phyloP scores from a whole-genome alignment of 164 flowering plant genomes.

The Vitis vinifera region ASM3070453v1 NC_081811.1:31130501-31131000 shows the following conservation, averaged over 20 bases:
- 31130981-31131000: slow-evolving; percentile 64
- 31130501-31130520: slow-evolving; percentile 63
- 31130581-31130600: slow-evolving; percentile 53
- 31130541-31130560: slow-evolving; percentile 55
- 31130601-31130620: slow-evolving; percentile 41
- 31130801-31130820: neutral
- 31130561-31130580: slow-evolving; percentile 43
- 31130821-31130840: neutral
- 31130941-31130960: slow-evolving; percentile 80
- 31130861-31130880: slow-evolving; percentile 39
- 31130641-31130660: slow-evolving; percentile 82
- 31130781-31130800: neutral
- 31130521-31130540: slow-evolving; percentile 59
- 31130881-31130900: slow-evolving; percentile 70
- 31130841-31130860: neutral
- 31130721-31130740: slow-evolving; percentile 50
- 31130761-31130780: neutral
- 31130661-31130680: slow-evolving; percentile 59
- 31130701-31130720: slow-evolving; percentile 73
- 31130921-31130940: slow-evolving; percentile 83
- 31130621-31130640: slow-evolving; percentile 55
- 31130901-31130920: slow-evolving; percentile 65
- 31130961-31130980: slow-evolving; percentile 48
- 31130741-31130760: neutral
- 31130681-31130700: slow-evolving; percentile 80